These are phyloP conservation scores for Penicillium sp. DNA, from an alignment of 2,329 filamentous ascomycete genomes.

Conservation along the genomic window DNA sequence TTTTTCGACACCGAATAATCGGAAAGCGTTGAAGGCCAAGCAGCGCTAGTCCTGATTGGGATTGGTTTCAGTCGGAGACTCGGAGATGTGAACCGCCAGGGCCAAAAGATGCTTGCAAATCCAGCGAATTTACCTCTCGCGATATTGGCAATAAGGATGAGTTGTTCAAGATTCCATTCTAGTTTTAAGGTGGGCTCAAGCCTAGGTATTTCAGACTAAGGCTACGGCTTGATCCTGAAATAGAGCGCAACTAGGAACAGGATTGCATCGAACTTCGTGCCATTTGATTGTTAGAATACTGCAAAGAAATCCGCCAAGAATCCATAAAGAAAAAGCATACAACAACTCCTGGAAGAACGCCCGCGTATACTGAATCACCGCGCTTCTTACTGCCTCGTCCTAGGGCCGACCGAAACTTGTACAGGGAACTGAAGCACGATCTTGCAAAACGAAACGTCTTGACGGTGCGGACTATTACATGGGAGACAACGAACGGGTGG, in stretches of 20 bases:
- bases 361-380: conserved; percentile 28
- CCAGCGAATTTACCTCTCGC: no score
- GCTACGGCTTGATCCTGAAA: conserved; percentile 4
- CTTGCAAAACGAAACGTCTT: conserved; percentile 17
- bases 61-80: conserved; percentile 8
- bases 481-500: conserved; percentile 21
- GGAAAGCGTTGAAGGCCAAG: conserved; percentile 15
- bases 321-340: conserved; percentile 17
- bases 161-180: conserved; percentile 7
- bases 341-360: conserved; percentile 32
- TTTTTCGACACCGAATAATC: conserved; percentile 24
- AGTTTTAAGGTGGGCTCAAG: not conserved
- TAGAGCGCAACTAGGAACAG: conserved; percentile 4
- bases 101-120: not conserved
- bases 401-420: conserved; percentile 17
- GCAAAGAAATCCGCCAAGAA: conserved; percentile 23
- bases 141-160: not conserved
- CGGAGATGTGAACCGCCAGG: conserved; percentile 14
- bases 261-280: conserved; percentile 18
- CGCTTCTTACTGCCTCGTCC: conserved; percentile 20
- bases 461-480: conserved; percentile 21
- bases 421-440: conserved; percentile 8
- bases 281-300: conserved; percentile 23
- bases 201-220: conserved; percentile 4
- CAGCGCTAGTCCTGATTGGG: conserved; percentile 18